Conservation (phyloP, 768 basidiomycete species). For the Rhodotorula diobovata region DNA sequence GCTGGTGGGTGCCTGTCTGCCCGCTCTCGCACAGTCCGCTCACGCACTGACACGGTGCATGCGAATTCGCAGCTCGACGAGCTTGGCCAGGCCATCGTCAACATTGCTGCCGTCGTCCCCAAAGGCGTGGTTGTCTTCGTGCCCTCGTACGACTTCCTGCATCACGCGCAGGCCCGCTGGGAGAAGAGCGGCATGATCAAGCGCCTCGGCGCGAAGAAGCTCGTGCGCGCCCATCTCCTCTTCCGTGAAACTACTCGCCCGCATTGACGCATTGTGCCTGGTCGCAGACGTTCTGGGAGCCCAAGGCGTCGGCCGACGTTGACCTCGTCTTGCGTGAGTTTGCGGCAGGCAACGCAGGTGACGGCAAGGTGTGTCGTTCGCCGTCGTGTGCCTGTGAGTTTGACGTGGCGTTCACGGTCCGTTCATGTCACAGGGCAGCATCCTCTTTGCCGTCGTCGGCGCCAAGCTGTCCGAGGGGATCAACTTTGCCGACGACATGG, state of each 20-base stretch:
- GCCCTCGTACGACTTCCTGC: conserved; percentile 81
- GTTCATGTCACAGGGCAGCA: conserved; percentile 39
- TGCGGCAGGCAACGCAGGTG: conserved; percentile 52
- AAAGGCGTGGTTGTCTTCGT: conserved; percentile 90
- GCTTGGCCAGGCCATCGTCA: conserved; percentile 76
- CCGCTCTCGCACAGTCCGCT: not conserved
- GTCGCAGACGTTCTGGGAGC: conserved; percentile 79
- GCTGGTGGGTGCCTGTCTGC: conserved; percentile 6
- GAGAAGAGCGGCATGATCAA: conserved; percentile 58
- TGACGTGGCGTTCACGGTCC: fast-evolving
- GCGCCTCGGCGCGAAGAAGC: conserved; percentile 67
- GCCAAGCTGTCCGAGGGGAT: conserved; percentile 95
- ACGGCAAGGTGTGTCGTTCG: conserved; percentile 44
- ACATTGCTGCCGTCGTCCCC: conserved; percentile 70
- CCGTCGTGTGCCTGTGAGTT: not conserved
- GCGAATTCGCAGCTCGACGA: conserved; percentile 60
- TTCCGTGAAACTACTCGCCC: not conserved
- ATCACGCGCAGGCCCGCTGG: conserved; percentile 66
- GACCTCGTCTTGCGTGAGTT: conserved; percentile 69
- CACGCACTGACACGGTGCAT: not conserved
- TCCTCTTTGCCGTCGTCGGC: conserved; percentile 90
- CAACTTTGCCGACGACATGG: conserved; percentile 53
- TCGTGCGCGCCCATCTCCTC: conserved; percentile 51
- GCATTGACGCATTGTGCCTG: not conserved
- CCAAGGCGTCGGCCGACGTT: conserved; percentile 65